Evolutionary conservation across 2,329 filamentous ascomycete species (phyloP).

Genomic region (Aspergillus sojae): DNA sequence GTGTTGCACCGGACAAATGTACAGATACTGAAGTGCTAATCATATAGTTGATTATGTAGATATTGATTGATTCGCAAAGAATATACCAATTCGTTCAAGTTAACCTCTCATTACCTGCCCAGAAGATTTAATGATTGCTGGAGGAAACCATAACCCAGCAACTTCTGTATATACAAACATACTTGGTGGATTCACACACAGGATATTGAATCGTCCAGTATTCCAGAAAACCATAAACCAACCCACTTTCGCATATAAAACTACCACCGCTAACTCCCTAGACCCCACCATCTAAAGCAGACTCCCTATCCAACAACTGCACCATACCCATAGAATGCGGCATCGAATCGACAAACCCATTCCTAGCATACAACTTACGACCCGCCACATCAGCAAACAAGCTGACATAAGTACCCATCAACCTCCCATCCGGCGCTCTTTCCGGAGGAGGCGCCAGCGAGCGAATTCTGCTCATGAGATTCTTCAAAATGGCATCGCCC

Average conservation of each 20-base stretch:
- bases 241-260: neutral
- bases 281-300: neutral
- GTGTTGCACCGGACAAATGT: neutral
- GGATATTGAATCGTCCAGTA: too few species aligned
- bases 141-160: too few species aligned
- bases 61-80: too few species aligned
- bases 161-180: neutral
- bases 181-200: too few species aligned
- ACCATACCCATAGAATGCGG: constrained; percentile 45
- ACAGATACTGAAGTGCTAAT: neutral
- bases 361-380: constrained; percentile 48
- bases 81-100: too few species aligned
- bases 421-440: neutral
- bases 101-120: too few species aligned
- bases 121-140: too few species aligned
- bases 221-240: too few species aligned
- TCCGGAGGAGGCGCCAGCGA: constrained; percentile 37
- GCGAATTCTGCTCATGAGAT: constrained; percentile 46
- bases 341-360: constrained; percentile 50
- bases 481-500: constrained; percentile 49
- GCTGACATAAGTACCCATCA: constrained; percentile 43
- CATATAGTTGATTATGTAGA: neutral
- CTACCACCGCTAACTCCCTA: neutral
- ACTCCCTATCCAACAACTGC: constrained; percentile 4
- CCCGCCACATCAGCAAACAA: constrained; percentile 52